Evolutionary conservation across 805 yeast species (phyloP).

Genomic region (Candida endomychidarum): DNA sequence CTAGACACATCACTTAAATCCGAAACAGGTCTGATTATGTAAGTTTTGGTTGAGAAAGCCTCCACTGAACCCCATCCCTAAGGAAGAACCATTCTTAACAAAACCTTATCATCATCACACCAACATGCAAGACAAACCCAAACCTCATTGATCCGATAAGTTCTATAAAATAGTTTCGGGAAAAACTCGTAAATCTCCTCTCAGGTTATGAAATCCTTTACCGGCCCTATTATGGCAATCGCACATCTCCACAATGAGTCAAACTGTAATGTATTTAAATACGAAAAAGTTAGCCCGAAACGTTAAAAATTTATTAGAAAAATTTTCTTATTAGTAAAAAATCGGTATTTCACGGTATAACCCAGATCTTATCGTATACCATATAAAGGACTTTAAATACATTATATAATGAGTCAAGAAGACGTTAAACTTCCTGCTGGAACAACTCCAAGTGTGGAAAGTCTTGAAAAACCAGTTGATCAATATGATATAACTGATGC

Average conservation of each 20-base stretch:
- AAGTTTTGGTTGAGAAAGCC: too few species aligned
- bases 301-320: neutral
- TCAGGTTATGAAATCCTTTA: neutral
- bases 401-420: conserved; percentile 4
- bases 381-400: conserved; percentile 2
- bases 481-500: conserved; percentile 2
- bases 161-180: too few species aligned
- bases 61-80: too few species aligned
- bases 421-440: conserved; percentile 1
- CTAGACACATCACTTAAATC: too few species aligned
- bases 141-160: too few species aligned
- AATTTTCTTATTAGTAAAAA: neutral
- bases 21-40: too few species aligned
- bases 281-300: neutral
- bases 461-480: conserved; percentile 1
- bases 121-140: too few species aligned
- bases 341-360: neutral
- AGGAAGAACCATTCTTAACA: too few species aligned
- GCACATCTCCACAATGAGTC: conserved; percentile 1
- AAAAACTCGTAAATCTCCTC: too few species aligned
- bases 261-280: neutral
- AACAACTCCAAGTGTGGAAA: conserved; percentile 6
- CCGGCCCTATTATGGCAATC: neutral
- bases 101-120: too few species aligned
- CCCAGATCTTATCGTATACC: neutral